These are phyloP conservation scores for Casuarina glauca DNA, from an alignment of 306 rosid species.

Conservation along the genomic window DNA sequence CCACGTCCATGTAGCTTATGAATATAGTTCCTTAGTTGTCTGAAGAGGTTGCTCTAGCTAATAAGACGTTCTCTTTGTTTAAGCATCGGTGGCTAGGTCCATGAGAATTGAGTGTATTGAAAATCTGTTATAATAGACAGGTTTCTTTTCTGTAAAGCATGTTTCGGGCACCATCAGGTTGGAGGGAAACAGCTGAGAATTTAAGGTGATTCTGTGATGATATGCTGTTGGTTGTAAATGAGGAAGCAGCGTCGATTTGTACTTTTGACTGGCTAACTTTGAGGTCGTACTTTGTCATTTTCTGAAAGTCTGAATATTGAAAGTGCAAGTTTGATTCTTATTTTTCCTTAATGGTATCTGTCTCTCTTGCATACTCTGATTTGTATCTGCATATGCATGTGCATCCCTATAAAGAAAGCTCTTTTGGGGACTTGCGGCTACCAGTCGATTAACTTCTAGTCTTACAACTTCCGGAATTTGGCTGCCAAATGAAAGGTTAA, in stretches of 20 bases:
- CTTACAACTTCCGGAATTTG: too few species aligned
- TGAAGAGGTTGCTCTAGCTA: constrained; percentile 44
- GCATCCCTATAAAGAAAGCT: background rate
- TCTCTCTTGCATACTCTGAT: background rate
- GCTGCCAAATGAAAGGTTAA: too few species aligned
- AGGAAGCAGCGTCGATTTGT: background rate
- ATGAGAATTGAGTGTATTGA: constrained; percentile 27
- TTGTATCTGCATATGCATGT: background rate
- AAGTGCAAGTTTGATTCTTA: constrained; percentile 8
- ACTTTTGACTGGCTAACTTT: background rate
- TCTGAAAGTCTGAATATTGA: constrained; percentile 12
- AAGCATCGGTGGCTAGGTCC: constrained; percentile 30
- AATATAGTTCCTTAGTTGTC: constrained; percentile 25
- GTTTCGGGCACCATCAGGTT: constrained; percentile 17
- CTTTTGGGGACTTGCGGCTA: too few species aligned
- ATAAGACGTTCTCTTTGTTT: constrained; percentile 26
- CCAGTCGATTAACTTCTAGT: too few species aligned
- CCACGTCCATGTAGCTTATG: constrained; percentile 34
- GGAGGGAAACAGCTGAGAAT: constrained; percentile 9
- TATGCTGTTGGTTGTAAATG: constrained; percentile 16
- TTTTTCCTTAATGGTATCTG: background rate
- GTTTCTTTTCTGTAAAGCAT: constrained; percentile 35
- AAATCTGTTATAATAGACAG: constrained; percentile 3
- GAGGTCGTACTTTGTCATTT: constrained; percentile 3
- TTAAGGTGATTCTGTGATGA: constrained; percentile 22